Base-by-base conservation (phyloP, 176 grass and related monocot species). In the Avena atlantica region DNA sequence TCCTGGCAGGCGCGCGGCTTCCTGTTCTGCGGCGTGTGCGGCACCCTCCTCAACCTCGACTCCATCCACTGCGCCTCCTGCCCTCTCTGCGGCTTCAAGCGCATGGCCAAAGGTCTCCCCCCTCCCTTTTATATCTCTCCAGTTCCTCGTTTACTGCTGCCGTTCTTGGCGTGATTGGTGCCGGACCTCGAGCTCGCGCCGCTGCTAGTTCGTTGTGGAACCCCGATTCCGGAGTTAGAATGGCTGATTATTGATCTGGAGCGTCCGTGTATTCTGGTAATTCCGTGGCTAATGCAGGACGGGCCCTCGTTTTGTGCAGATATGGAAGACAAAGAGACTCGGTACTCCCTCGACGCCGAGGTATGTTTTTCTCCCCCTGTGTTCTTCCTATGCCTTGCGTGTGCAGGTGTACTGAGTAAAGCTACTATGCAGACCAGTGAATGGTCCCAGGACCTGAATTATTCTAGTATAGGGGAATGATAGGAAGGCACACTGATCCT, bases 81-180 rank as follows among this genome's bases (percentile, higher is more conserved):
- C 85, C 84, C 90, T 10, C 88, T 92, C 83, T 96, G 96, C 75
- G 93, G 96, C 75, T 94, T 94, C 92, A 92, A 94, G 88, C 93
- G 93, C 87, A 71, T 19, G 72, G 90, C 92, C 65, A 65, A 83
- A 92, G 93, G 96, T 94, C 19, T 58, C 21, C 2, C 58, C n/a
- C 44, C 74, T 49, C 51, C 19, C 57, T 6, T 59, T 34, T 34
- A 34, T 5, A 76, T 81, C 68, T 58, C 62, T 20, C 25, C 21
- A 11, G 10, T 10, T 50, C 64, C 16, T 34, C 16, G 2, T n/a
- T 67, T 13, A n/a, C 45, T 21, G 29, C 3, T 67, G 76, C 31
- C 40, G 34, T 20, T 58, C 27, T 36, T n/a, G 75, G 27, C 75
- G 51, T 36, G 19, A 37, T 78, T 57, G 75, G 75, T 37, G 15